Percentiles rank a stretch among this genome's conserved stretches.
Conservation (phyloP, 1,139 yeast genomes). For the Debaryomyces sp. region DNA sequence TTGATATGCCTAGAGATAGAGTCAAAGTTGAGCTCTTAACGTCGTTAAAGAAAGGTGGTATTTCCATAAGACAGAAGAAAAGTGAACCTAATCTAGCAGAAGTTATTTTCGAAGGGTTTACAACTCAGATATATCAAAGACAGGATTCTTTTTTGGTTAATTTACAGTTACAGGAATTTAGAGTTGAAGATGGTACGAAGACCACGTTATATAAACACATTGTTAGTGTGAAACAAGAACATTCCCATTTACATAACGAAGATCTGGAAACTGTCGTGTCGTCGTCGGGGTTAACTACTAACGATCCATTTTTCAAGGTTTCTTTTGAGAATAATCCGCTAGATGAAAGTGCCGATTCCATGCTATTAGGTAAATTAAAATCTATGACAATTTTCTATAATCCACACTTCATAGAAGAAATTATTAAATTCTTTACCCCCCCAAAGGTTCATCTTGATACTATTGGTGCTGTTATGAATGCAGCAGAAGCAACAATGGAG, state of each 20-base stretch:
- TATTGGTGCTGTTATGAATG: conserved; percentile 87
- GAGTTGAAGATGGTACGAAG: conserved; percentile 85
- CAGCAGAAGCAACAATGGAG: conserved; percentile 94
- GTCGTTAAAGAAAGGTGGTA: conserved; percentile 74
- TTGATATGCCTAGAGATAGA: conserved; percentile 75
- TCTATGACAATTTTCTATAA: conserved; percentile 92
- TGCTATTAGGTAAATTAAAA: conserved; percentile 69
- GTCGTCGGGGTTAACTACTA: conserved; percentile 15
- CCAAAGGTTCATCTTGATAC: conserved; percentile 87
- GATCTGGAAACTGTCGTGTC: conserved; percentile 6
- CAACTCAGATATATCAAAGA: conserved; percentile 71
- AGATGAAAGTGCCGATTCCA: conserved; percentile 81
- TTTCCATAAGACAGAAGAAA: conserved; percentile 55
- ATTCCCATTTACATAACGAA: conserved; percentile 30
- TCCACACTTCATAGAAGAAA: conserved; percentile 74
- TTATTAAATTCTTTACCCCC: conserved; percentile 78
- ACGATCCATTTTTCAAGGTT: conserved; percentile 76
- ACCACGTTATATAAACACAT: conserved; percentile 76
- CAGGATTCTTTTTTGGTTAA: conserved; percentile 76
- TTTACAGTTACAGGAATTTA: conserved; percentile 76
- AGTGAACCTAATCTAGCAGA: conserved; percentile 61
- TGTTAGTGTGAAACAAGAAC: conserved; percentile 78
- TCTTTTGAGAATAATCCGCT: conserved; percentile 86
- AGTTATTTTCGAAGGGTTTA: conserved; percentile 80
- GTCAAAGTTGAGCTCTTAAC: conserved; percentile 68